These are phyloP conservation scores for Nadsonia commutata DNA, from an alignment of 1,139 yeast genomes.

Conservation along the genomic window DNA sequence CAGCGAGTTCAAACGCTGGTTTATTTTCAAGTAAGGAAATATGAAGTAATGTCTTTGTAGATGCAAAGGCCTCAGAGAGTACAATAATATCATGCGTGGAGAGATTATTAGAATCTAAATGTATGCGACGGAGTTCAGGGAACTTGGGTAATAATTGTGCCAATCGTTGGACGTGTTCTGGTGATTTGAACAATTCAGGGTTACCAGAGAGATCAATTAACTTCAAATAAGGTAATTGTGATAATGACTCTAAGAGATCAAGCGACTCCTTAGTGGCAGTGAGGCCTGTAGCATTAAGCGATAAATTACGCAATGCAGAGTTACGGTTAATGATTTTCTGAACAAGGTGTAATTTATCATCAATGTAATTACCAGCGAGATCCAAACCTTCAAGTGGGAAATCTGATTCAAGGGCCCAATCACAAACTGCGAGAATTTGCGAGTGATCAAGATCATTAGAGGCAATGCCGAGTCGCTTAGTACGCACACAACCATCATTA, in stretches of 20 bases:
- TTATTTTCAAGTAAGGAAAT: conserved; percentile 62
- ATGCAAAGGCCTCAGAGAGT: conserved; percentile 54
- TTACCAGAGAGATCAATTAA: conserved; percentile 67
- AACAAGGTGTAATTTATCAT: conserved; percentile 20
- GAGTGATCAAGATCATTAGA: conserved; percentile 54
- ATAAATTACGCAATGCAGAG: conserved; percentile 37
- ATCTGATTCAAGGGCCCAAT: conserved; percentile 47
- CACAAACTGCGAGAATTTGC: conserved; percentile 34
- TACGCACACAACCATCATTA: conserved; percentile 36
- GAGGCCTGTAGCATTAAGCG: conserved; percentile 56
- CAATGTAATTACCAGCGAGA: conserved; percentile 66
- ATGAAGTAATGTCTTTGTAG: conserved; percentile 56
- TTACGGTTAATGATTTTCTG: conserved; percentile 4
- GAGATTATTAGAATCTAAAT: conserved; percentile 61
- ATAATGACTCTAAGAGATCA: conserved; percentile 36
- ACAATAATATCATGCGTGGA: conserved; percentile 48
- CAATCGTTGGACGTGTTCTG: conserved; percentile 48
- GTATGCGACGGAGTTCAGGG: conserved; percentile 52
- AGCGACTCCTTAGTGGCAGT: conserved; percentile 39
- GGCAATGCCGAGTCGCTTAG: conserved; percentile 68
- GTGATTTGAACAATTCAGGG: conserved; percentile 62
- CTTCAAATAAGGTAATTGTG: conserved; percentile 39
- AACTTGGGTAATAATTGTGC: conserved; percentile 52
- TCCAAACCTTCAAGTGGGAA: conserved; percentile 65
- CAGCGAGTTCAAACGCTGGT: conserved; percentile 37